Evolutionary conservation across 2,329 filamentous ascomycete genomes (phyloP).

Genomic region (Ophiostoma perfectum): DNA sequence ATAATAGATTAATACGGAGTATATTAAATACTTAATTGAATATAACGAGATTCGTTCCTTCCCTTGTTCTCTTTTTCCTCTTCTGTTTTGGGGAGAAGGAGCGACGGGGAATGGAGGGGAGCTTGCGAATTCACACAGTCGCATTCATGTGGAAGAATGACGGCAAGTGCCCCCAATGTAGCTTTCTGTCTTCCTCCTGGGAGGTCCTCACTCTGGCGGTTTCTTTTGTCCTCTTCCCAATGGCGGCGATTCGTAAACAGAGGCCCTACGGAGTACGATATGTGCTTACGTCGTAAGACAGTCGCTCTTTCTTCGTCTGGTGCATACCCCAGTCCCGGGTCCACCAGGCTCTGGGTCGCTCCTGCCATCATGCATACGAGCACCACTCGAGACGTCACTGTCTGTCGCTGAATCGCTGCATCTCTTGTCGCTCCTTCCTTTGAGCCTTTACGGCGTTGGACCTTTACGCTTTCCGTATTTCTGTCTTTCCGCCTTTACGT

Average conservation of each 20-base stretch:
- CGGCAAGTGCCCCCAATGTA: neutral
- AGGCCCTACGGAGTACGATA: no score
- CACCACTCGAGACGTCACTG: no score
- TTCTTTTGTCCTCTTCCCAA: neutral
- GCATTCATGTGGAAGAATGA: neutral
- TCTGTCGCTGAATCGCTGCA: no score
- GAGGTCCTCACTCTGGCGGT: no score
- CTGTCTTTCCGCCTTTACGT: neutral
- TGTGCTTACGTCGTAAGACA: neutral
- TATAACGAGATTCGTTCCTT: neutral
- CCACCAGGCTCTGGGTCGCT: slow-evolving; percentile 8
- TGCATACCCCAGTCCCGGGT: neutral
- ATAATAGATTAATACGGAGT: no score
- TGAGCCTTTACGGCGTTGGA: no score
- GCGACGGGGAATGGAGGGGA: neutral
- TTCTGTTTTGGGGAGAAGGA: slow-evolving; percentile 8
- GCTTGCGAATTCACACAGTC: neutral
- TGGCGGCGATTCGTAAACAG: neutral
- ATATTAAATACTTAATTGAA: neutral
- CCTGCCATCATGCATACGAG: neutral
- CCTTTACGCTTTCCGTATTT: neutral
- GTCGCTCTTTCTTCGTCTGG: neutral
- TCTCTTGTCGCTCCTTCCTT: no score
- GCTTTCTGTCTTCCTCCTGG: neutral
- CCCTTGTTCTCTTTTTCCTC: neutral